Evolutionary conservation across 139 green algal species (phyloP), one percentile per base, ranked within the genome.

Genomic region (Chlamydomonas applanata): DNA sequence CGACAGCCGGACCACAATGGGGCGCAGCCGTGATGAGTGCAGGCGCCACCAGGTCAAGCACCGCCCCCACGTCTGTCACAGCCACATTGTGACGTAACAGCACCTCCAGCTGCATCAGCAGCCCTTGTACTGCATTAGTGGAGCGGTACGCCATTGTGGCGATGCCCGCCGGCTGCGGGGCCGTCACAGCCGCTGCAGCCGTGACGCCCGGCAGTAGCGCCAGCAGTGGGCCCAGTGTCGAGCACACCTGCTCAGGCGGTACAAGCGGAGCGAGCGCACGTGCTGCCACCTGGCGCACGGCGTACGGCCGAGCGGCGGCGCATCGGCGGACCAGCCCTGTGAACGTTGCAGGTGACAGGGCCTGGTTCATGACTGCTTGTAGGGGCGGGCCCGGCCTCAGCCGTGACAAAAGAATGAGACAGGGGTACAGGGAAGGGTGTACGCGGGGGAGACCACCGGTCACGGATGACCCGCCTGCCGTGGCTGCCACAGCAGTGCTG

Each of bases 351-450:
- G 89, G 92, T 11, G 80, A 82, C 1, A 91, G 85, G 32, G 32
- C 33, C 13, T 40, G 45, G 33, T 27, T 65, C 17, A 29, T 62
- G 24, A 53, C 45, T 46, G 40, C 40, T 11, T 62, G 32, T 24
- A 44, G 25, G 25, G 67, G 67, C 30, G 67, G 60, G 1, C 62
- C 64, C 2, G 85, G 78, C 71, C 81, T 74, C 30, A 97, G 86
- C 25, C 93, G 84, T n/a, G 88, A 88, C 3, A 98, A 87, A 25
- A 98, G 80, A 25, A 91, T 86, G 17, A 98, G 85, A 13, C 94
- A 79, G 9, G 91, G 92, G 79, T 86, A 93, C 27, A 97, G 81
- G 53, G 76, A 85, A 2, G 94, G 92, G 69, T 93, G 91, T 53
- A 95, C 24, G 35, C 44, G 16, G 4, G 27, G 36, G 9, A 49